phyloP scores from a whole-genome alignment of 768 basidiomycete species.

The Peribolospora kevripleyi region DNA sequence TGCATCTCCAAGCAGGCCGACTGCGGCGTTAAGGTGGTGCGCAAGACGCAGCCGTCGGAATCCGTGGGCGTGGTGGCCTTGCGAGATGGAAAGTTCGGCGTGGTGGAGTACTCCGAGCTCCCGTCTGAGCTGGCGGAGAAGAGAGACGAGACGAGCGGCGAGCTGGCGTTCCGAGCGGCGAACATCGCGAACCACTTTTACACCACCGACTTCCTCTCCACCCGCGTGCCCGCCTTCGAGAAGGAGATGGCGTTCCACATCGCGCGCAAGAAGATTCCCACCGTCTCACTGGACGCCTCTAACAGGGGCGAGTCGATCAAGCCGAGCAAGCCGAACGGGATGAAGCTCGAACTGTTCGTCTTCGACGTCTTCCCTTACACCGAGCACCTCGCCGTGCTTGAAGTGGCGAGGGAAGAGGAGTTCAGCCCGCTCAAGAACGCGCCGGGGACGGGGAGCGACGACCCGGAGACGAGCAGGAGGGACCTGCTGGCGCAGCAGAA shows the following conservation, averaged over 20 bases:
- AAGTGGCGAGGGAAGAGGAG: constrained; percentile 67
- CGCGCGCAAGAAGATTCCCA: constrained; percentile 87
- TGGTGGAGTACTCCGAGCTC: constrained; percentile 96
- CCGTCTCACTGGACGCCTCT: constrained; percentile 36
- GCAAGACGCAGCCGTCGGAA: constrained; percentile 62
- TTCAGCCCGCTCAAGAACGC: constrained; percentile 97
- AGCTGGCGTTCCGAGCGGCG: constrained; percentile 71
- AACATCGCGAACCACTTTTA: constrained; percentile 99
- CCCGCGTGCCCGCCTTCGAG: constrained; percentile 55
- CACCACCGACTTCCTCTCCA: constrained; percentile 51
- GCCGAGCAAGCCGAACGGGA: constrained; percentile 78
- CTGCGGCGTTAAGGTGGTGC: constrained; percentile 89
- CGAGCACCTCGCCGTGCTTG: constrained; percentile 39
- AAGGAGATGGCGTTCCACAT: constrained; percentile 85
- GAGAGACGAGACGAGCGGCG: constrained; percentile 38
- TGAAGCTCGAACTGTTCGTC: constrained; percentile 97
- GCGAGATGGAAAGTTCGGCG: constrained; percentile 58
- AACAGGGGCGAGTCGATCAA: constrained; percentile 37
- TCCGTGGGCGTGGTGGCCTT: constrained; percentile 83
- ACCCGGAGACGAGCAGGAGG: constrained; percentile 66
- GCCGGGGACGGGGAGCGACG: constrained; percentile 69
- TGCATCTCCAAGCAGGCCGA: constrained; percentile 68
- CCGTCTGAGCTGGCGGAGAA: constrained; percentile 56
- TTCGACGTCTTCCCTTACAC: constrained; percentile 97
- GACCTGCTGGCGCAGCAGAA: constrained; percentile 73